Conservation (phyloP, 345 rosid species). For the Diplotaxis tenuifolia region DNA sequence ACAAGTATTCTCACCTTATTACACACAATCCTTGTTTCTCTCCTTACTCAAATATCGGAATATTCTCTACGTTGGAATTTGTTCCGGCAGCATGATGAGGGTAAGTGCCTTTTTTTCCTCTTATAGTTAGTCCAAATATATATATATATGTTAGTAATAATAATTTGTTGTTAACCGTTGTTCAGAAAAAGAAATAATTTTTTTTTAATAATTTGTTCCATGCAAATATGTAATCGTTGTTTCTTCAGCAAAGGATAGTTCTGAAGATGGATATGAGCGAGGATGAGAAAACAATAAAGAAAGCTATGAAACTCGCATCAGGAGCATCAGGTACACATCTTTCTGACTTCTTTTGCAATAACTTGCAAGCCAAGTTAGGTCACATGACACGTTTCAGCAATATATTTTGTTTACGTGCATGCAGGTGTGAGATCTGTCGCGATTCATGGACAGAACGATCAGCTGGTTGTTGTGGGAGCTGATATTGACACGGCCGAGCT, state of each 20-base stretch:
- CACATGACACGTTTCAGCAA: not conserved
- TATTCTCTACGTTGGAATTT: too few relatives aligned
- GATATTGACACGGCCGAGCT: constrained; percentile 32
- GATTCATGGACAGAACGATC: constrained; percentile 34
- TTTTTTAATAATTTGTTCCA: not conserved
- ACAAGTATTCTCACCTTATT: not conserved
- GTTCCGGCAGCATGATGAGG: constrained; percentile 1
- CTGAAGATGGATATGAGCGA: constrained; percentile 28
- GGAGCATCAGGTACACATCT: not conserved
- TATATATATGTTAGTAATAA: too few relatives aligned
- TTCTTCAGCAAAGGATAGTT: constrained; percentile 35
- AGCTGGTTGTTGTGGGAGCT: constrained; percentile 29
- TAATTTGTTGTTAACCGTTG: too few relatives aligned
- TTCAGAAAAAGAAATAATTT: too few relatives aligned
- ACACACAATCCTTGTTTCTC: not conserved
- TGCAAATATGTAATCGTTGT: not conserved
- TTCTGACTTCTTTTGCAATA: not conserved
- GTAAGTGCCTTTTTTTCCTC: not conserved
- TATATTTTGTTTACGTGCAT: not conserved
- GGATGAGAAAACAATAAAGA: constrained; percentile 18
- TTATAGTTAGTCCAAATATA: not conserved
- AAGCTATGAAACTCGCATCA: constrained; percentile 34
- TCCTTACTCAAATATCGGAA: not conserved
- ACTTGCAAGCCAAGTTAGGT: constrained; percentile 24
- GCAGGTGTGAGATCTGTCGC: constrained; percentile 34